Evolutionary conservation across 257 asterid species (phyloP), one percentile per base, ranked within the genome.

Genomic region (Haberlea rhodopensis): DNA sequence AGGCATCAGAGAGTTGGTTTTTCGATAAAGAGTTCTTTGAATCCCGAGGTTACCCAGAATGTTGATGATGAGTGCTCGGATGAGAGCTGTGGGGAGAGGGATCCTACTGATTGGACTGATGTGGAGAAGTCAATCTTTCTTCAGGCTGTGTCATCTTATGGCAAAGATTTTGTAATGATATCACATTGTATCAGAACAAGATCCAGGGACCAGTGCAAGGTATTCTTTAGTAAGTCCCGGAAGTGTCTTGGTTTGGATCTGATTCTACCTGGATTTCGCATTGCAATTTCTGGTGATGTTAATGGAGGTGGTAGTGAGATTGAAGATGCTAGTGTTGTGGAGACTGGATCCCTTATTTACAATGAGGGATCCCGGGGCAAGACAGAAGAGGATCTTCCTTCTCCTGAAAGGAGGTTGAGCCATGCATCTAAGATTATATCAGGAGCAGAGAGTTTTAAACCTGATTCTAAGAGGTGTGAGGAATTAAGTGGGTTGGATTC

Each of bases 41-140:
- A 87, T 46, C 91, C 95, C 9, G 97, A 87, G 52, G 88, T 74
- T 60, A 76, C 82, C 4, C 96, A 85, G 77, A 75, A 62, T 76
- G 70, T 77, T 62, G 95, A n/a, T n/a, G n/a, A 87, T 67, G 96
- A 86, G 70, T 84, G 88, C 72, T 88, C 97, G 6, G 95, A 90
- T 58, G 99, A 85, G 83, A 90, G 97, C 83, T 94, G 90, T 68
- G 91, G 82, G 71, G 97, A 90, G 73, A 77, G 83, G 83, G 95
- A 81, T 71, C 63, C 79, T 68, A 24, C 77, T 60, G 89, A 88
- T 82, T 94, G 99, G 99, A 85, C 96, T 8, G 96, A 94, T 11
- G 95, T 81, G 69, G 99, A 94, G 88, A 94, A 86, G 60, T 81
- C 91, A 29, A 28, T 62, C 28, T 86, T 90, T 63, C 60, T 90